These are phyloP conservation scores for Pyrenochaeta sp. DNA, from an alignment of 2,329 filamentous ascomycete genomes.

Conservation along the genomic window DNA sequence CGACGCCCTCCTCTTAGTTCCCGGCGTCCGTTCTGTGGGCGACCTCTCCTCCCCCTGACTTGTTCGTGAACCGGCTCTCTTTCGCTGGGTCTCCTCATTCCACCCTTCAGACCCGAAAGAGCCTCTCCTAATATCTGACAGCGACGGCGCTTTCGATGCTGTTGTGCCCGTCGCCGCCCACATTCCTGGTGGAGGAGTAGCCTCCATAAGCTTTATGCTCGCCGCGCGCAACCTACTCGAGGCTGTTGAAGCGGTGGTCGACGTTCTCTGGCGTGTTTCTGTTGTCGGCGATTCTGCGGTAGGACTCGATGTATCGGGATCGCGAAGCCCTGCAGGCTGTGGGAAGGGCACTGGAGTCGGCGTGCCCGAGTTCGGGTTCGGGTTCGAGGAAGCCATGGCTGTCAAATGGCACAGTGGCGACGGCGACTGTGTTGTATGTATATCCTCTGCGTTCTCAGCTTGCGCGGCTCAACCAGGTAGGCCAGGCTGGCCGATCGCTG, in stretches of 20 bases:
- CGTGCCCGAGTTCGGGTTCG: constrained; percentile 24
- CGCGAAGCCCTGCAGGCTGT: constrained; percentile 26
- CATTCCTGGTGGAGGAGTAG: constrained; percentile 51
- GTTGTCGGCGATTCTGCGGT: constrained; percentile 23
- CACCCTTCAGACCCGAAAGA: constrained; percentile 47
- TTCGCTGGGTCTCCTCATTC: constrained; percentile 39
- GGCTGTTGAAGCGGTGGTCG: constrained; percentile 43
- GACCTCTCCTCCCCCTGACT: constrained; percentile 34
- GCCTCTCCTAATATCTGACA: constrained; percentile 53
- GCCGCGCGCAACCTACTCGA: constrained; percentile 46
- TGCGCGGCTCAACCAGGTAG: constrained; percentile 12
- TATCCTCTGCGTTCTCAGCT: constrained; percentile 1
- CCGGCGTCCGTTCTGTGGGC: constrained; percentile 9
- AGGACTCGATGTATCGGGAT: constrained; percentile 15
- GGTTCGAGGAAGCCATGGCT: constrained; percentile 31
- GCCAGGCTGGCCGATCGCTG: constrained; percentile 7
- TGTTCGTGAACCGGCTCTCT: constrained; percentile 32
- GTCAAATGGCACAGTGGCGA: neutral
- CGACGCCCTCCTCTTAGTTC: constrained; percentile 16
- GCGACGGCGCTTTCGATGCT: constrained; percentile 53
- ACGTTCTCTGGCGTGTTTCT: constrained; percentile 32
- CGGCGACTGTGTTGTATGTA: constrained; percentile 10
- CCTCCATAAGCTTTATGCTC: constrained; percentile 50
- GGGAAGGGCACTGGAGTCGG: constrained; percentile 41
- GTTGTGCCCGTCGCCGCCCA: constrained; percentile 56